Conservation (phyloP, 768 basidiomycete genomes). For the Pholiota microspora region DNA sequence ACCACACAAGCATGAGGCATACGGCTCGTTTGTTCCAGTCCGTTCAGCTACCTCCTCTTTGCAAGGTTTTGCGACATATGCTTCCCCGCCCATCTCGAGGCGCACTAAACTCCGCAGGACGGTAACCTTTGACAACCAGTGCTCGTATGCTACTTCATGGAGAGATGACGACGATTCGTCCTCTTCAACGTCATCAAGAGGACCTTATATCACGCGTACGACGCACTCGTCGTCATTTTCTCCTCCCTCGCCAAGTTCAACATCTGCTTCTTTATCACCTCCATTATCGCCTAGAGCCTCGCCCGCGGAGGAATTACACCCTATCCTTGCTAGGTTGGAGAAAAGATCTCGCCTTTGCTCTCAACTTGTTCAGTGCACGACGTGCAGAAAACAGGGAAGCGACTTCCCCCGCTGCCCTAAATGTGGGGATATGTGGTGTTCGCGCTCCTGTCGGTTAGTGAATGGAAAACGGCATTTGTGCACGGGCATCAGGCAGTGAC, state of each 20-base stretch:
- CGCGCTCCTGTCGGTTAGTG: constrained; percentile 54
- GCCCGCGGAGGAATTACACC: constrained; percentile 29
- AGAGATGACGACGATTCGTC: constrained; percentile 16
- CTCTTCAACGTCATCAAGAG: constrained; percentile 14
- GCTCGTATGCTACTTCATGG: constrained; percentile 15
- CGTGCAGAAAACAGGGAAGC: constrained; percentile 49
- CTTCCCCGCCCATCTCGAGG: constrained; percentile 13
- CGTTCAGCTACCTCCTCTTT: constrained; percentile 24
- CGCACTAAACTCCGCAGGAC: constrained; percentile 15
- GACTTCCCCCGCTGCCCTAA: constrained; percentile 63
- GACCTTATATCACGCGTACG: constrained; percentile 22
- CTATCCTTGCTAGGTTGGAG: constrained; percentile 52
- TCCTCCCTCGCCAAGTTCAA: constrained; percentile 20
- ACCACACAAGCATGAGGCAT: constrained; percentile 22
- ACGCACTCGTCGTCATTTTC: constrained; percentile 12
- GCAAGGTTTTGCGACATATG: constrained; percentile 17
- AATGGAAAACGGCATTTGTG: constrained; percentile 54
- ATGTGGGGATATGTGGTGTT: constrained; percentile 63
- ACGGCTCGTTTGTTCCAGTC: constrained; percentile 27
- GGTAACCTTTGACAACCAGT: constrained; percentile 21
- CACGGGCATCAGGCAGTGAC: constrained; percentile 3
- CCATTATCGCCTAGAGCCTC: constrained; percentile 7
- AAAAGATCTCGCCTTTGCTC: constrained; percentile 47
- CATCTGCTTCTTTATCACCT: constrained; percentile 14
- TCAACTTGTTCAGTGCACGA: constrained; percentile 39